Conservation (phyloP, 2,329 filamentous ascomycete species). For the Pseudogymnoascus sp. region DNA sequence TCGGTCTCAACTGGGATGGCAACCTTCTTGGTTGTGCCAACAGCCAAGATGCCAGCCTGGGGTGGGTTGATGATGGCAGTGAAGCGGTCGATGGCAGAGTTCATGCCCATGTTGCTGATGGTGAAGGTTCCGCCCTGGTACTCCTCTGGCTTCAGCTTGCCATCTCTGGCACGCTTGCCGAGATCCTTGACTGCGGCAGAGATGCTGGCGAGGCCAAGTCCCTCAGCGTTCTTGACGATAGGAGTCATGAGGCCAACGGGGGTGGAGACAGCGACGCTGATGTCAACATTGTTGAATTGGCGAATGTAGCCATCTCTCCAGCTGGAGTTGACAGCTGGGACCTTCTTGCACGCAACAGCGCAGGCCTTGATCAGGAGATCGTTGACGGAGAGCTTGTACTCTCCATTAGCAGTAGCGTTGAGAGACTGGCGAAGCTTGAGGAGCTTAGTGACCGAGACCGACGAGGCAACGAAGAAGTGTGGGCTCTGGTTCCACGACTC, state of each 20-base stretch:
- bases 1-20: slow-evolving; percentile 78
- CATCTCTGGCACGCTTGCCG: slow-evolving; percentile 88
- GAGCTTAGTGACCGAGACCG: slow-evolving; percentile 87
- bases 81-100: slow-evolving; percentile 89
- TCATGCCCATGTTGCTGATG: slow-evolving; percentile 99
- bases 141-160: slow-evolving; percentile 98
- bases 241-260: slow-evolving; percentile 93
- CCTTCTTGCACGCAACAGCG: slow-evolving; percentile 79
- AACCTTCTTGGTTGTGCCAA: slow-evolving; percentile 93
- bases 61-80: slow-evolving; percentile 99
- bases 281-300: slow-evolving; percentile 86
- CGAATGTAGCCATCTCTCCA: slow-evolving; percentile 89
- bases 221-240: slow-evolving; percentile 84
- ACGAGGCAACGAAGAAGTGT: slow-evolving; percentile 93
- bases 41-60: slow-evolving; percentile 88
- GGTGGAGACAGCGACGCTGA: slow-evolving; percentile 88
- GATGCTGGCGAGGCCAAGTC: slow-evolving; percentile 79
- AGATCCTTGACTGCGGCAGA: slow-evolving; percentile 89
- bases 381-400: slow-evolving; percentile 99
- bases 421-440: slow-evolving; percentile 91
- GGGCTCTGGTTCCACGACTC: slow-evolving; percentile 90
- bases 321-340: slow-evolving; percentile 90
- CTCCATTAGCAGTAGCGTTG: slow-evolving; percentile 78
- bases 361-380: slow-evolving; percentile 99
- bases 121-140: slow-evolving; percentile 99